Conservation (phyloP, 2,329 filamentous ascomycete genomes). For the Colletotrichum cereale region DNA sequence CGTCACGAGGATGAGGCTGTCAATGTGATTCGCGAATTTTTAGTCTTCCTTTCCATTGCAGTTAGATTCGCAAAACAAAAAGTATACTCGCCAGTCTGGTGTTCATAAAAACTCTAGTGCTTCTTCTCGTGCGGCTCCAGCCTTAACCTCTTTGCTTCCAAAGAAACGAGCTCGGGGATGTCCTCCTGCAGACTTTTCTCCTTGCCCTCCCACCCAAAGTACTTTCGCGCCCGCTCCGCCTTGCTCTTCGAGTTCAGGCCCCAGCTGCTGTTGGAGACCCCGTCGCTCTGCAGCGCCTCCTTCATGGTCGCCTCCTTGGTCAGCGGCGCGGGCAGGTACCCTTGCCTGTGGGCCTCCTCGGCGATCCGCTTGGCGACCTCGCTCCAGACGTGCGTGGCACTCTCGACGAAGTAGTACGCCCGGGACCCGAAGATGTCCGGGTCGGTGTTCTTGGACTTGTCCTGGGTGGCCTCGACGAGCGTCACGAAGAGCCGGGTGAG, state of each 20-base stretch:
- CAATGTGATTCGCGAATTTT: neutral
- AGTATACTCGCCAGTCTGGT: neutral
- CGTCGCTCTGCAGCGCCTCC: conserved; percentile 46
- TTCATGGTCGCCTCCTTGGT: conserved; percentile 47
- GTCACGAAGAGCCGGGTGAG: conserved; percentile 57
- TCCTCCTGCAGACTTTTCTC: conserved; percentile 53
- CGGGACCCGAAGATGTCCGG: conserved; percentile 72
- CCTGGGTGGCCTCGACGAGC: conserved; percentile 65
- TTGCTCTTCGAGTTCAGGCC: conserved; percentile 59
- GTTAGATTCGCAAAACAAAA: neutral
- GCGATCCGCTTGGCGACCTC: conserved; percentile 69
- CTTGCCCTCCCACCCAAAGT: conserved; percentile 60
- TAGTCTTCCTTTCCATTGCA: neutral
- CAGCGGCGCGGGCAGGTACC: conserved; percentile 46
- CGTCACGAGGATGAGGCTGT: neutral
- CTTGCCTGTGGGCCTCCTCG: conserved; percentile 62
- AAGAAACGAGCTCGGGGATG: conserved; percentile 52
- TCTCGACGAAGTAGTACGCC: conserved; percentile 77
- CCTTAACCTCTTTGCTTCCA: conserved; percentile 55
- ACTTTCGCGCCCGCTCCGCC: conserved; percentile 58
- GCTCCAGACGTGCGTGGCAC: conserved; percentile 72
- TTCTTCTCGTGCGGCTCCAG: conserved; percentile 48
- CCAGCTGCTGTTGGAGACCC: conserved; percentile 46
- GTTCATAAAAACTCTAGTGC: neutral
- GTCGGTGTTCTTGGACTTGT: conserved; percentile 65